Conservation (phyloP, 139 green algal genomes). For the Picochlorum costavermella region DNA sequence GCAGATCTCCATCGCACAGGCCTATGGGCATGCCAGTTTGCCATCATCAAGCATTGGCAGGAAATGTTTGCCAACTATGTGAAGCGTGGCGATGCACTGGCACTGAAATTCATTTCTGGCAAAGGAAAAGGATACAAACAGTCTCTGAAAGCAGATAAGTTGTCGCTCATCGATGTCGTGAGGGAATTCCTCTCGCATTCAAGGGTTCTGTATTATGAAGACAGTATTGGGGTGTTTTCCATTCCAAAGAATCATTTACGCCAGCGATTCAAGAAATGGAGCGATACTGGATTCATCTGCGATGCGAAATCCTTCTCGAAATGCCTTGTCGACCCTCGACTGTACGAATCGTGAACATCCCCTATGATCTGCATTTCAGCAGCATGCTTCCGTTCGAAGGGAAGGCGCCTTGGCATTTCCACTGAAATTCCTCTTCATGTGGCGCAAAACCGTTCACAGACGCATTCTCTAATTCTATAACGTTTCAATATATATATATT, state of each 20-base stretch:
- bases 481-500: too few relatives aligned
- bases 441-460: too few relatives aligned
- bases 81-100: neutral
- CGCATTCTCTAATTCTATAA: too few relatives aligned
- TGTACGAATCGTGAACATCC: neutral
- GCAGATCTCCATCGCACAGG: conserved; percentile 1
- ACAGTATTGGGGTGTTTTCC: conserved; percentile 5
- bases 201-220: neutral
- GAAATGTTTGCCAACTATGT: neutral
- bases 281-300: neutral
- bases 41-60: neutral
- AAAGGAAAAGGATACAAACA: neutral
- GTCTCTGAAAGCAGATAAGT: neutral
- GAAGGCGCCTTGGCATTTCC: too few relatives aligned
- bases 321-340: neutral
- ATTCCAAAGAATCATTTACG: conserved; percentile 3
- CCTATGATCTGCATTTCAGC: too few relatives aligned
- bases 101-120: neutral
- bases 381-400: too few relatives aligned
- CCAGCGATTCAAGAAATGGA: neutral
- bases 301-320: neutral
- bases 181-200: neutral
- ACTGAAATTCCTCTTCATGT: too few relatives aligned
- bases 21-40: conserved; percentile 4
- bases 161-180: neutral